phyloP scores from a whole-genome alignment of 2,329 filamentous ascomycete species.

The Fusarium sp. region DNA sequence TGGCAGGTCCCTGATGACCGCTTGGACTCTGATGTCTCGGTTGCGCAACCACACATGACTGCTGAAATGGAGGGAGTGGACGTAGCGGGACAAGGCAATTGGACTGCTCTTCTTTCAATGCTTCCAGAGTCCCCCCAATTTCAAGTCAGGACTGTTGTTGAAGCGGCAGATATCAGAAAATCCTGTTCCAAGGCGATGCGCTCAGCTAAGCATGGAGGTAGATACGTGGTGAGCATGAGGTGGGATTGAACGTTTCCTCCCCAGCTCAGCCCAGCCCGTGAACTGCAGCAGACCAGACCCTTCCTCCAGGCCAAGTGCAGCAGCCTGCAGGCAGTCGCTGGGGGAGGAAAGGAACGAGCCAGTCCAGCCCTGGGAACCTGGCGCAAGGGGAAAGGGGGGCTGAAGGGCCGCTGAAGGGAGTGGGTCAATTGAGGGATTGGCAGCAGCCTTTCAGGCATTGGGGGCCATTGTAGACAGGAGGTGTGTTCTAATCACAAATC shows the following conservation, averaged over 20 bases:
- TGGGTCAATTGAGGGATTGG: constrained; percentile 18
- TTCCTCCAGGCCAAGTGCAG: constrained; percentile 25
- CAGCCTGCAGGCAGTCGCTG: constrained; percentile 34
- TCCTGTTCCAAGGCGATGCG: constrained; percentile 1
- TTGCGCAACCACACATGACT: constrained; percentile 35
- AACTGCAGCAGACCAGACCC: constrained; percentile 32
- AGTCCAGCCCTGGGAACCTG: constrained; percentile 31
- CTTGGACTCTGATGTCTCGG: background rate
- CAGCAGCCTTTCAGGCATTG: constrained; percentile 20
- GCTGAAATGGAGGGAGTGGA: constrained; percentile 11
- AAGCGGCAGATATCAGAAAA: background rate
- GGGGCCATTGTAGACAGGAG: constrained; percentile 9
- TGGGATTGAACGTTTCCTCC: constrained; percentile 2
- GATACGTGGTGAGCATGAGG: background rate
- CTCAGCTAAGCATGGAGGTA: background rate
- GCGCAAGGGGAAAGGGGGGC: constrained; percentile 38
- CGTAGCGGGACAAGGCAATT: constrained; percentile 1
- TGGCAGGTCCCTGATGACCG: constrained; percentile 38
- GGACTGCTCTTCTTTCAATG: constrained; percentile 5
- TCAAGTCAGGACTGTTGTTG: background rate
- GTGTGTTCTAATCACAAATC: constrained; percentile 12
- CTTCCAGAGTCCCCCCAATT: constrained; percentile 3
- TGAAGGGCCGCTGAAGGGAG: constrained; percentile 11
- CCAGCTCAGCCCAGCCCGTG: constrained; percentile 6
- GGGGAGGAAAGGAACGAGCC: constrained; percentile 25